Evolutionary conservation across 1,284 basidiomycete genomes (phyloP).

Genomic region (Kwoniella shivajii): DNA sequence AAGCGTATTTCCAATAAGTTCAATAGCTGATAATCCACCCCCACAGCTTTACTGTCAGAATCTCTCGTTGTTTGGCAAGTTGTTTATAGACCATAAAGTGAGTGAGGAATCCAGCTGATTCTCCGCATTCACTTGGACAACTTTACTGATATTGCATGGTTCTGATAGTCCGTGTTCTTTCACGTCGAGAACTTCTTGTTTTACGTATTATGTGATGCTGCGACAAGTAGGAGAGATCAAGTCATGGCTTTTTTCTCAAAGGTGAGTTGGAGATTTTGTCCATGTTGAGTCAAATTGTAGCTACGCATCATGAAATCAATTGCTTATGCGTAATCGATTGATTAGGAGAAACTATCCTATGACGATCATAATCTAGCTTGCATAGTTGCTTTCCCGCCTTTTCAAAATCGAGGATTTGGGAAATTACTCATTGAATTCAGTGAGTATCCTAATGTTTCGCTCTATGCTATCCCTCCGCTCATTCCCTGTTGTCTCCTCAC

Average conservation of each 20-base stretch:
- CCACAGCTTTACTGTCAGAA: conserved; percentile 91
- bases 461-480: conserved; percentile 1
- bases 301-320: too few species aligned
- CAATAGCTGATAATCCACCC: conserved; percentile 3
- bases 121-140: not conserved
- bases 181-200: conserved; percentile 75
- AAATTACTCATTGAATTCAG: conserved; percentile 98
- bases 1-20: conserved; percentile 4
- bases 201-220: conserved; percentile 87
- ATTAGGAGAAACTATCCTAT: conserved; percentile 90
- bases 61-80: conserved; percentile 90
- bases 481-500: too few species aligned
- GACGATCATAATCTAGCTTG: conserved; percentile 98
- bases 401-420: conserved; percentile 85
- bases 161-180: conserved; percentile 78
- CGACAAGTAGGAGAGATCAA: conserved; percentile 71
- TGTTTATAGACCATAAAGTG: conserved; percentile 95
- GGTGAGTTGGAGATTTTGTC: conserved; percentile 54
- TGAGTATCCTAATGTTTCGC: conserved; percentile 52
- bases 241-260: conserved; percentile 96
- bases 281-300: too few species aligned
- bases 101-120: not conserved
- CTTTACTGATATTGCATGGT: conserved; percentile 3
- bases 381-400: conserved; percentile 93
- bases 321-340: not conserved